phyloP scores from a whole-genome alignment of 116 monocot genomes.

The Zostera marina region DNA sequence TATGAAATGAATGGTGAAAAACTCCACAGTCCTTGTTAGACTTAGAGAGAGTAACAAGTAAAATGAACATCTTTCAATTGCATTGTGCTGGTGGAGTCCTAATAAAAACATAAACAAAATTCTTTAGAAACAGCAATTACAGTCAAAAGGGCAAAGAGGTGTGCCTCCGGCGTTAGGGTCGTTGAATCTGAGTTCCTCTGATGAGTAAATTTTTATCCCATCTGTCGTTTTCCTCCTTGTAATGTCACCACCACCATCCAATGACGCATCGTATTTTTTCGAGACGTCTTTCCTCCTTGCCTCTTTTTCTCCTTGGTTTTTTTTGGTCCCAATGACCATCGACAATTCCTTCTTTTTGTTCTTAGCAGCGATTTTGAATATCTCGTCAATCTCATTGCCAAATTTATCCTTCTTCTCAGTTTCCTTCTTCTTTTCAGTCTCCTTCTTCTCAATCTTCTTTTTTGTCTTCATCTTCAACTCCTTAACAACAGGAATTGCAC shows the following conservation, averaged over 20 bases:
- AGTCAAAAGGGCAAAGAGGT: constrained; percentile 38
- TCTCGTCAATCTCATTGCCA: constrained; percentile 24
- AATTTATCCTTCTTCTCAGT: constrained; percentile 4
- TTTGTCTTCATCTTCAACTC: not conserved
- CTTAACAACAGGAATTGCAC: not conserved
- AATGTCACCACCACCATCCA: constrained; percentile 2
- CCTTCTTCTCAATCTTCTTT: constrained; percentile 2
- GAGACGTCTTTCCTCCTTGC: not conserved
- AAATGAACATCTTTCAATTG: too few relatives aligned
- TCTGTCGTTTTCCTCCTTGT: constrained; percentile 17
- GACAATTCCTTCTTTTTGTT: not conserved
- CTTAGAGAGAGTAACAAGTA: too few relatives aligned
- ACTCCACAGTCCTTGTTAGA: too few relatives aligned
- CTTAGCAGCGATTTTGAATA: constrained; percentile 5
- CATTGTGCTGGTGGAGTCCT: too few relatives aligned
- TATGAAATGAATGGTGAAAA: too few relatives aligned
- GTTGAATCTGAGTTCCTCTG: constrained; percentile 22
- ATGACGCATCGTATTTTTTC: not conserved
- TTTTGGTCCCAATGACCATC: constrained; percentile 1
- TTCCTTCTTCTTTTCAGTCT: constrained; percentile 4
- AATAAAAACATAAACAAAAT: not conserved
- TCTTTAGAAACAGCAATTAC: constrained; percentile 33
- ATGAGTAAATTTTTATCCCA: constrained; percentile 26
- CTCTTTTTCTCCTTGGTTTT: not conserved
- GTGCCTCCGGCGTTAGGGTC: constrained; percentile 30